Conservation (phyloP, 176 grass and related monocot genomes). For the Typha latifolia region DNA sequence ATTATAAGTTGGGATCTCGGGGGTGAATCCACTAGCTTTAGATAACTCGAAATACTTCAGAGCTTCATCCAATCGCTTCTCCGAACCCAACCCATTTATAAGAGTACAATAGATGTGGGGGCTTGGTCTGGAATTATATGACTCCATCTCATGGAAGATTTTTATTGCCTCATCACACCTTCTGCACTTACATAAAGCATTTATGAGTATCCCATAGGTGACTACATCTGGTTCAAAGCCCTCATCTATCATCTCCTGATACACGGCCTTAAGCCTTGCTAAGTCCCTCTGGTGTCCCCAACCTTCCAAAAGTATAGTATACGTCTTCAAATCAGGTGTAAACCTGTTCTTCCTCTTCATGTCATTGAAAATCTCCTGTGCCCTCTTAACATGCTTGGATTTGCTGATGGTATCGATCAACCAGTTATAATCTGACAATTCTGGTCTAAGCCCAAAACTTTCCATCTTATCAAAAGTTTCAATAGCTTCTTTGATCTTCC, state of each 20-base stretch:
- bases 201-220: slow-evolving; percentile 49
- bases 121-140: slow-evolving; percentile 42
- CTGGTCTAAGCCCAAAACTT: slow-evolving; percentile 34
- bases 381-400: slow-evolving; percentile 49
- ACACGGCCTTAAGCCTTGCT: slow-evolving; percentile 22
- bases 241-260: slow-evolving; percentile 49
- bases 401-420: slow-evolving; percentile 52
- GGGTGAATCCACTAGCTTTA: slow-evolving; percentile 47
- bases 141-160: slow-evolving; percentile 52
- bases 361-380: slow-evolving; percentile 46
- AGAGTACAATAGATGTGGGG: slow-evolving; percentile 69
- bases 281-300: slow-evolving; percentile 22
- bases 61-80: slow-evolving; percentile 46
- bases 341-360: slow-evolving; percentile 57
- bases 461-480: slow-evolving; percentile 58
- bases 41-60: slow-evolving; percentile 59
- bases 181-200: slow-evolving; percentile 46
- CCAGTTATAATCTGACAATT: slow-evolving; percentile 54
- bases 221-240: slow-evolving; percentile 48
- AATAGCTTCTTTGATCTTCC: slow-evolving; percentile 42
- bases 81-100: slow-evolving; percentile 51
- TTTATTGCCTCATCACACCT: slow-evolving; percentile 61
- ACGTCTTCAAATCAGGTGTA: slow-evolving; percentile 34
- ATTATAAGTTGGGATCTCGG: slow-evolving; percentile 59
- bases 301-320: slow-evolving; percentile 40